Evolutionary conservation across 202 grass and related monocot genomes (phyloP).

Genomic region (Zizania palustris): DNA sequence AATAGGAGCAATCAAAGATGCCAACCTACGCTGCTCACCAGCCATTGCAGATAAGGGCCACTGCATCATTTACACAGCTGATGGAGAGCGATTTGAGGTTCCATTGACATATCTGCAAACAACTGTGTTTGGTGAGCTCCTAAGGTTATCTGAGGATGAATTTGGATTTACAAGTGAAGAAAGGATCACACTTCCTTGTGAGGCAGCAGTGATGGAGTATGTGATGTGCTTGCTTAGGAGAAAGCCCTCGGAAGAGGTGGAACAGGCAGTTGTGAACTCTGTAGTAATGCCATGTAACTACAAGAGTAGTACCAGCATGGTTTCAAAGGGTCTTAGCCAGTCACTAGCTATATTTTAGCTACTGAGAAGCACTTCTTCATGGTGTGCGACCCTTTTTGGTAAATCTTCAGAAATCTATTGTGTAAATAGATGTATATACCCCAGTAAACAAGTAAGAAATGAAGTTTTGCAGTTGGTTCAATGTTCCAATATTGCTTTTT

Average conservation of each 20-base stretch:
- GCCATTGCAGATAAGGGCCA: conserved; percentile 51
- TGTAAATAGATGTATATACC: conserved; percentile 41
- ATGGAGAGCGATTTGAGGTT: conserved; percentile 64
- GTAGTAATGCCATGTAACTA: conserved; percentile 48
- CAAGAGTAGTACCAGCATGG: conserved; percentile 40
- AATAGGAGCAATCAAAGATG: neutral
- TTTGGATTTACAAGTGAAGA: conserved; percentile 60
- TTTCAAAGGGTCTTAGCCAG: conserved; percentile 28
- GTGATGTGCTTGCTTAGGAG: conserved; percentile 60
- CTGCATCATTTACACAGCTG: conserved; percentile 54
- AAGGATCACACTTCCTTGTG: conserved; percentile 60
- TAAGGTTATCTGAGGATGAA: conserved; percentile 59
- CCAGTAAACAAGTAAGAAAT: conserved; percentile 11
- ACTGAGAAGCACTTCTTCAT: conserved; percentile 22
- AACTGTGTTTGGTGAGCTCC: conserved; percentile 55
- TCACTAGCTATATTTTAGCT: conserved; percentile 52
- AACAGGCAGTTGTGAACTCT: conserved; percentile 51
- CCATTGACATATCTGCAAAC: conserved; percentile 53
- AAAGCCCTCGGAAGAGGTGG: conserved; percentile 57
- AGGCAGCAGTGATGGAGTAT: conserved; percentile 58
- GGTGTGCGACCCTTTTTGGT: neutral
- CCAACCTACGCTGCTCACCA: conserved; percentile 15
- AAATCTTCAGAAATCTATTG: conserved; percentile 11
- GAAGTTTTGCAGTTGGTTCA: conserved; percentile 17
- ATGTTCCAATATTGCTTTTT: neutral